These are phyloP conservation scores for Hypsizygus ulmarius DNA, from an alignment of 1,284 basidiomycete genomes.

Conservation along the genomic window DNA sequence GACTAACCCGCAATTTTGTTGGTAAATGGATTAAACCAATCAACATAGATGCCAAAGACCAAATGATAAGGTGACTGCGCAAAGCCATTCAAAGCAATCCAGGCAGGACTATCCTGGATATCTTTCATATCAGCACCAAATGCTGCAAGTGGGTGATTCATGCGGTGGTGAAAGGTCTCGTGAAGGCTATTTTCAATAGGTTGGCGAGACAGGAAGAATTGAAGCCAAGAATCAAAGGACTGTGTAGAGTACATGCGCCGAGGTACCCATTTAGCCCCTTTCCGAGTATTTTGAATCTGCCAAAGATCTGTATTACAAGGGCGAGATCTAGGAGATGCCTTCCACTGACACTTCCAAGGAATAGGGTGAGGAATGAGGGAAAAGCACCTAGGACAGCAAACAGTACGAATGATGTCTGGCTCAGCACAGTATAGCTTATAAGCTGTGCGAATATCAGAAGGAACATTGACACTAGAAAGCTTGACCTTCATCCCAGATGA, in stretches of 20 bases:
- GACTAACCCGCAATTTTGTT: conserved; percentile 26
- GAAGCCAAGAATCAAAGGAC: no score
- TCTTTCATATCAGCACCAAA: conserved; percentile 10
- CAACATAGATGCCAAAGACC: conserved; percentile 33
- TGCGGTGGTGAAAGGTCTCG: not conserved
- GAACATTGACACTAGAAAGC: not conserved
- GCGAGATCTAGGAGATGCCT: not conserved
- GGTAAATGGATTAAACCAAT: conserved; percentile 35
- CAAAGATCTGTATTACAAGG: conserved; percentile 7
- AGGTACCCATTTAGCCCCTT: not conserved
- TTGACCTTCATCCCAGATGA: no score
- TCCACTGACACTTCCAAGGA: conserved; percentile 3
- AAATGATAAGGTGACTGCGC: conserved; percentile 18
- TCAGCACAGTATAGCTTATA: not conserved
- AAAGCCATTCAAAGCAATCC: conserved; percentile 18
- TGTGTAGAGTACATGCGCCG: not conserved
- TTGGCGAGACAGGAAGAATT: not conserved
- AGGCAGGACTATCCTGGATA: conserved; percentile 16
- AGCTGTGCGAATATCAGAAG: not conserved
- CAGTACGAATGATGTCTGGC: conserved; percentile 5
- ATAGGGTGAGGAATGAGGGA: not conserved
- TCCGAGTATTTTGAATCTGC: not conserved
- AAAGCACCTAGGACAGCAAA: conserved; percentile 5
- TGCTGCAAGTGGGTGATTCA: not conserved
- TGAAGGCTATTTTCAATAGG: not conserved